Evolutionary conservation across 495 filamentous ascomycete species (phyloP), one percentile per base, ranked within the genome.

Genomic region (Penicillium turbatum): DNA sequence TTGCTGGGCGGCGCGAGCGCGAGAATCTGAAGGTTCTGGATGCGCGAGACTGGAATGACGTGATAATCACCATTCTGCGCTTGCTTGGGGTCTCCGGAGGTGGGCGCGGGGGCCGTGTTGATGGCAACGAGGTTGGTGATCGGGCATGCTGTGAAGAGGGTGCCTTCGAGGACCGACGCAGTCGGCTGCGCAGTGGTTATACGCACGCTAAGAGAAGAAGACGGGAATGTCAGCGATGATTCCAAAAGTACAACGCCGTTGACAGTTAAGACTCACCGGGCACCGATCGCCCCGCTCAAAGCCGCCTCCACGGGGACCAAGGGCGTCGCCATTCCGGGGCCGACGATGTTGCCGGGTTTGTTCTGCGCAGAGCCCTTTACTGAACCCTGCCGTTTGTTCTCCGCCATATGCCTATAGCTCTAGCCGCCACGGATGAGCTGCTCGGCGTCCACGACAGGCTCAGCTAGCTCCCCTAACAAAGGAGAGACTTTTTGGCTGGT

Each of bases 81-180:
- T 50, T 71, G 63, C 45, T 76, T 72, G 9, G 64, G 49, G 34
- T 78, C 68, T 47, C 70, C 55, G 44, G 74, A 57, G 17, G 58
- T 54, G 9, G 61, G 40, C 16, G 70, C 54, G 40, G 72, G 56
- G 16, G 71, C 60, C 16, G 75, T 80, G 69, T 85, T 79, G 57
- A 88, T 74, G 10, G 82, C 79, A 51, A 89, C 71, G 17, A 86
- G 76, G 67, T 84, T 84, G 47, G 83, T 85, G 62, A 82, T 74
- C 31, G 84, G 81, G 63, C 80, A 83, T 47, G 80, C 80, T n/a
- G 86, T 84, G 65, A 82, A 87, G 43, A 89, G 74, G 13, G 73
- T 82, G 51, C 86, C 86, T 66, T 87, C 83, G 47, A 82, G 67
- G 29, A 71, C 82, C 47, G 71, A 63, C 32, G 62, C 70, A 30